Evolutionary conservation across 2,329 filamentous ascomycete species (phyloP).

Genomic region (Aspergillaceae sp.): DNA sequence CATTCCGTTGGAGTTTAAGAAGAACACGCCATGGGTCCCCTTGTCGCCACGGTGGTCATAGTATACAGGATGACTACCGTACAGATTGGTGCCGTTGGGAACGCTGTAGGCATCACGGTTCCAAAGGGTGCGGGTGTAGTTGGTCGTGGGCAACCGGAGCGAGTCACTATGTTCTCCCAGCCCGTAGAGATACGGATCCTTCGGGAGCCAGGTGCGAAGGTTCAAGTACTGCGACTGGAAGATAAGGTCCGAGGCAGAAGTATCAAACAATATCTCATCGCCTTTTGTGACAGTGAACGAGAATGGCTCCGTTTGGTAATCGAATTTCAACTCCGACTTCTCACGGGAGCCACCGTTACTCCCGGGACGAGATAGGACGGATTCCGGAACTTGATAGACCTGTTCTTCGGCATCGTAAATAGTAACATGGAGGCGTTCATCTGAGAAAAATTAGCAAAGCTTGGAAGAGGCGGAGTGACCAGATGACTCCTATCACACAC

Average conservation of each 20-base stretch:
- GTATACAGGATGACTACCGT: constrained; percentile 68
- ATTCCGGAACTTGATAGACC: constrained; percentile 66
- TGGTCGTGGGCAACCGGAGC: constrained; percentile 57
- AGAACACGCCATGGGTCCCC: constrained; percentile 57
- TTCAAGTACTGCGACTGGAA: constrained; percentile 73
- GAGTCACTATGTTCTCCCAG: constrained; percentile 69
- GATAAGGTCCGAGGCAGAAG: constrained; percentile 55
- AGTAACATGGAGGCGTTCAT: constrained; percentile 62
- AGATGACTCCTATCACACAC: constrained; percentile 26
- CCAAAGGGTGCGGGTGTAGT: constrained; percentile 64
- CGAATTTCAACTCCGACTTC: constrained; percentile 37
- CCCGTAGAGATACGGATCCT: constrained; percentile 64
- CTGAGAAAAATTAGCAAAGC: constrained; percentile 26
- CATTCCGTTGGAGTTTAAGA: constrained; percentile 68
- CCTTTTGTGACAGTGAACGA: constrained; percentile 51
- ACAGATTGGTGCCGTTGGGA: constrained; percentile 57
- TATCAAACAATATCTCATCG: constrained; percentile 54
- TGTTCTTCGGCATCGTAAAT: constrained; percentile 62
- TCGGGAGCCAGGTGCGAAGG: constrained; percentile 60
- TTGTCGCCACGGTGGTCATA: constrained; percentile 55
- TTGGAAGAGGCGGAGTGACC: background rate
- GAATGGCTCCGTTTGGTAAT: constrained; percentile 52
- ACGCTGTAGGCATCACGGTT: constrained; percentile 57
- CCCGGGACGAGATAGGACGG: constrained; percentile 55
- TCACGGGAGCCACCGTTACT: constrained; percentile 39